Conservation (phyloP, 2,329 filamentous ascomycete species). For the Aspergillus udagawae region DNA sequence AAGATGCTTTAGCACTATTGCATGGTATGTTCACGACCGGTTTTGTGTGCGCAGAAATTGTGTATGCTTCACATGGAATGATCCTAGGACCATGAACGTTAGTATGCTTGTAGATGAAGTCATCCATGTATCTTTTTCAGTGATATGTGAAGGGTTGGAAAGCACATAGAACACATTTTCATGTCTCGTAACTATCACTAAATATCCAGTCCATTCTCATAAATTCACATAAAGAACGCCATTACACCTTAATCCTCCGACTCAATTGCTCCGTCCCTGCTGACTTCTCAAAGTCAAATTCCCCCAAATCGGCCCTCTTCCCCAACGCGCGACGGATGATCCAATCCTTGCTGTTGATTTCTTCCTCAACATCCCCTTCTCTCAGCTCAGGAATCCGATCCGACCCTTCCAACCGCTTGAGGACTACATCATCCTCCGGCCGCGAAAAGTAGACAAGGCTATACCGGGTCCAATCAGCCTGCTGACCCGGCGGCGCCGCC, state of each 20-base stretch:
- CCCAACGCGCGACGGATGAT: conserved; percentile 38
- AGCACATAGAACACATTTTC: not conserved
- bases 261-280: conserved; percentile 33
- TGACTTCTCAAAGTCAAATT: conserved; percentile 30
- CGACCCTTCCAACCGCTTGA: conserved; percentile 38
- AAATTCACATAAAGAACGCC: not conserved
- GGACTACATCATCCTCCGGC: conserved; percentile 46
- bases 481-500: conserved; percentile 45
- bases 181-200: not conserved
- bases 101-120: not conserved
- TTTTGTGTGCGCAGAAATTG: no score
- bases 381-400: conserved; percentile 30
- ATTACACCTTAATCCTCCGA: conserved; percentile 25
- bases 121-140: not conserved
- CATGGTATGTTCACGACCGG: no score
- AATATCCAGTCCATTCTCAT: not conserved
- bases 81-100: not conserved
- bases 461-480: conserved; percentile 43
- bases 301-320: conserved; percentile 24
- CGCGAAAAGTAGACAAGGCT: conserved; percentile 55
- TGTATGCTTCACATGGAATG: not conserved
- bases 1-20: no score
- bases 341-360: conserved; percentile 41
- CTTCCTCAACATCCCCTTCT: conserved; percentile 30
- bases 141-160: not conserved